A percentile compares a stretch with the other conserved stretches of the same genome.
These are phyloP conservation scores for Adansonia madagascariensis DNA, from an alignment of 441 rosid genomes.

Conservation along the genomic window DNA sequence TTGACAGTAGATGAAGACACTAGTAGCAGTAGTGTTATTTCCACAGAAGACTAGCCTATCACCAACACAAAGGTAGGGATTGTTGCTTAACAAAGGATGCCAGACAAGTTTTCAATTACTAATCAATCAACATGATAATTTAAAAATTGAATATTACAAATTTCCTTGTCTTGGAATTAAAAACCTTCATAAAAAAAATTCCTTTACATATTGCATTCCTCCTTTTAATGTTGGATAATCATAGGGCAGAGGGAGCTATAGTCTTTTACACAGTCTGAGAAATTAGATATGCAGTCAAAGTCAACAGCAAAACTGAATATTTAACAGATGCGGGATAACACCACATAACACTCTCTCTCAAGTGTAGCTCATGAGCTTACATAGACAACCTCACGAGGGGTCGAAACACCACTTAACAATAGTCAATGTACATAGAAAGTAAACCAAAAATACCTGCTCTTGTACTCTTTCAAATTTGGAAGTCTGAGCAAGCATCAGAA, in stretches of 20 bases:
- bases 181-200: background rate
- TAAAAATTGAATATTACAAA: background rate
- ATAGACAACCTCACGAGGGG: background rate
- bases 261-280: background rate
- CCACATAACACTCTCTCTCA: no score
- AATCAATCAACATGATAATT: background rate
- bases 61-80: no score
- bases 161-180: background rate
- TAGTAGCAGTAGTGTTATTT: no score
- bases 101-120: no score
- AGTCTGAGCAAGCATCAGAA: conserved; percentile 88
- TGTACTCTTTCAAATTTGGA: conserved; percentile 96
- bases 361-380: background rate
- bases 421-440: conserved; percentile 3
- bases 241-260: background rate
- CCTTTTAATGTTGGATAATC: background rate
- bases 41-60: no score
- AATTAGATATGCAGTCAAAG: background rate
- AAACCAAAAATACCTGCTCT: conserved; percentile 65
- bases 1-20: background rate
- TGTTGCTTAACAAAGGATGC: no score
- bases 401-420: no score
- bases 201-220: background rate
- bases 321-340: no score
- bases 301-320: conserved; percentile 8